Percentiles rank a stretch among this genome's conserved stretches.
Evolutionary conservation across 2,329 filamentous ascomycete genomes (phyloP).

Genomic region (Nemania bipapillata): DNA sequence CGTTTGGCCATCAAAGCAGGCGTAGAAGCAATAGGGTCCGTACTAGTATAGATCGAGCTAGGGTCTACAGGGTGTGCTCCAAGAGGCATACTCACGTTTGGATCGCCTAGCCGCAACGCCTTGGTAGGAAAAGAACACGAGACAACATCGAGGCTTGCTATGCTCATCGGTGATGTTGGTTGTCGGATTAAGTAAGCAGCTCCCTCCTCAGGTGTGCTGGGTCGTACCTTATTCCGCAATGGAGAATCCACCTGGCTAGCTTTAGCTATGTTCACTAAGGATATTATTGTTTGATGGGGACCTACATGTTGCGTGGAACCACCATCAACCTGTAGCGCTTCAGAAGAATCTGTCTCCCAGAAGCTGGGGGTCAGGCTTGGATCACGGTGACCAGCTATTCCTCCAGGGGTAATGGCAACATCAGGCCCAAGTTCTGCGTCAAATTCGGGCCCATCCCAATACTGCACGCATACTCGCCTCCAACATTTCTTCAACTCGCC

Average conservation of each 20-base stretch:
- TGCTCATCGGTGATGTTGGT: conserved; percentile 65
- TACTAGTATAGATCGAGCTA: conserved; percentile 59
- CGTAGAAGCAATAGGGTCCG: conserved; percentile 66
- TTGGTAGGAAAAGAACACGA: conserved; percentile 73
- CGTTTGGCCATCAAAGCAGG: conserved; percentile 69
- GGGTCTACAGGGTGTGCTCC: conserved; percentile 68
- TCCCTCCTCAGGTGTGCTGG: conserved; percentile 60
- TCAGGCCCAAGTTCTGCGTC: conserved; percentile 70
- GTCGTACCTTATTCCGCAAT: conserved; percentile 56
- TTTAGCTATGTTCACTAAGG: conserved; percentile 60
- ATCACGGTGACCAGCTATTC: conserved; percentile 71
- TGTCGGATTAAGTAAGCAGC: conserved; percentile 50
- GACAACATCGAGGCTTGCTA: conserved; percentile 68
- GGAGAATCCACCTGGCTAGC: conserved; percentile 62
- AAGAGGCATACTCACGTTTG: conserved; percentile 57
- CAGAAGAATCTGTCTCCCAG: conserved; percentile 61
- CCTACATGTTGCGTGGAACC: conserved; percentile 50
- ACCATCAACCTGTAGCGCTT: conserved; percentile 59
- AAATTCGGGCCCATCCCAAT: conserved; percentile 82
- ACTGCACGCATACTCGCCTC: conserved; percentile 87
- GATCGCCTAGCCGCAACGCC: conserved; percentile 55
- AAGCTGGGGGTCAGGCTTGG: conserved; percentile 65
- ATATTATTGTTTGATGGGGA: conserved; percentile 52
- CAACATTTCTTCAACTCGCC: conserved; percentile 97
- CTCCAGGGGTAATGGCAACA: conserved; percentile 78